Evolutionary conservation across 2,329 filamentous ascomycete species (phyloP).

Genomic region (Cucurbitaria berberidis): DNA sequence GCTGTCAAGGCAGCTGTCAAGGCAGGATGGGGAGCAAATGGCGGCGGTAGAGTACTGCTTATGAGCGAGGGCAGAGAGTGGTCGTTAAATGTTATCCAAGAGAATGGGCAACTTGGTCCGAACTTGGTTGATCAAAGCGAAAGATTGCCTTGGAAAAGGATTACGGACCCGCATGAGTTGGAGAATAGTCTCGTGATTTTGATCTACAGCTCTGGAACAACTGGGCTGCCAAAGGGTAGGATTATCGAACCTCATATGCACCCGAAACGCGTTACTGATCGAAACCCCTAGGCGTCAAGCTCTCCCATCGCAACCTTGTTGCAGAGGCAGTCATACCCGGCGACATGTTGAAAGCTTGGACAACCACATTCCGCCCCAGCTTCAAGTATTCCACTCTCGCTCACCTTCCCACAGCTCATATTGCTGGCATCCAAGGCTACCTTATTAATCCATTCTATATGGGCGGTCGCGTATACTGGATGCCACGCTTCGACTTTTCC

Average conservation of each 20-base stretch:
- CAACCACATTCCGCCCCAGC: conserved; percentile 20
- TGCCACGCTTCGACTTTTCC: conserved; percentile 64
- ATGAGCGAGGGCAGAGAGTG: conserved; percentile 54
- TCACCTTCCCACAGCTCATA: conserved; percentile 56
- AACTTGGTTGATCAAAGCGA: conserved; percentile 47
- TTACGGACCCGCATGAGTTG: conserved; percentile 59
- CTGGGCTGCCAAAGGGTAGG: conserved; percentile 54
- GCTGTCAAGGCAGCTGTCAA: conserved; percentile 58
- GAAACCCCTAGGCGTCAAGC: conserved; percentile 43
- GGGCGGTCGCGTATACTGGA: conserved; percentile 62
- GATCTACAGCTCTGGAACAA: conserved; percentile 57
- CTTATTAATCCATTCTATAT: conserved; percentile 53
- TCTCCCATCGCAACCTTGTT: conserved; percentile 54
- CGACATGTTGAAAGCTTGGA: conserved; percentile 40
- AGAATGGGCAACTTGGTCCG: conserved; percentile 25
- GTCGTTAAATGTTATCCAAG: conserved; percentile 41
- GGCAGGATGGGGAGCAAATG: conserved; percentile 48
- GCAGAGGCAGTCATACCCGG: conserved; percentile 47
- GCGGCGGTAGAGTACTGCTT: conserved; percentile 56
- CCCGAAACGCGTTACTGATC: neutral
- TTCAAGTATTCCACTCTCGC: conserved; percentile 53
- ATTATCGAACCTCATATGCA: neutral
- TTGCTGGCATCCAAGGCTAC: conserved; percentile 57
- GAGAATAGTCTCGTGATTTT: conserved; percentile 54
- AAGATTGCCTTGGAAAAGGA: conserved; percentile 59